Evolutionary conservation across 257 asterid genomes (phyloP).

Genomic region (Solanum peruvianum): DNA sequence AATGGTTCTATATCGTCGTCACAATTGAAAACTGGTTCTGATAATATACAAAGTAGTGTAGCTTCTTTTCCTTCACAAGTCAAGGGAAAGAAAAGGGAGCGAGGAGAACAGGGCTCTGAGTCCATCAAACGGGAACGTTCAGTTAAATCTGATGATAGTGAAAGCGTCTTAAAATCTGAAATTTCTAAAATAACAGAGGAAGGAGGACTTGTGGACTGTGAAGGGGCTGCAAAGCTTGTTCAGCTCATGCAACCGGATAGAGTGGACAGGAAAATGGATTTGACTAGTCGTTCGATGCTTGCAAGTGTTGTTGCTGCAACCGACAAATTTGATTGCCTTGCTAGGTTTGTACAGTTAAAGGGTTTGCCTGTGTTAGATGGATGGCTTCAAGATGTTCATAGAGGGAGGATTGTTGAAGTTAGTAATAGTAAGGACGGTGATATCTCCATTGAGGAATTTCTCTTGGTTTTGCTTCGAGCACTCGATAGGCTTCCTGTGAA

Average conservation of each 20-base stretch:
- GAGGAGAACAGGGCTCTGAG: conserved; percentile 21
- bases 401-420: conserved; percentile 23
- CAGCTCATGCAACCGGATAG: conserved; percentile 31
- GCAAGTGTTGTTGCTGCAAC: conserved; percentile 44
- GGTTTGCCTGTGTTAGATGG: conserved; percentile 45
- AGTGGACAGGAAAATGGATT: conserved; percentile 25
- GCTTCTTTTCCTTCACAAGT: conserved; percentile 18
- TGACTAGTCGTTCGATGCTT: conserved; percentile 25
- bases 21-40: conserved; percentile 24
- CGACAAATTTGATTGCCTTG: conserved; percentile 41
- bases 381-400: conserved; percentile 52
- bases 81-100: conserved; percentile 43
- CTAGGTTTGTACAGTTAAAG: conserved; percentile 34
- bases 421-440: conserved; percentile 31
- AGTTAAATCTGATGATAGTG: conserved; percentile 20
- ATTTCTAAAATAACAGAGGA: conserved; percentile 25
- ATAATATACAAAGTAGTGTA: conserved; percentile 15
- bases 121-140: conserved; percentile 22
- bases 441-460: conserved; percentile 35
- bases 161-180: conserved; percentile 19
- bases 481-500: conserved; percentile 49
- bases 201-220: conserved; percentile 25
- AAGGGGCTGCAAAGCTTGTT: conserved; percentile 34
- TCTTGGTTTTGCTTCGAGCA: conserved; percentile 45
- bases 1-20: conserved; percentile 19